These are phyloP conservation scores for Elaeagnus macrophylla DNA, from an alignment of 306 rosid species.

Conservation along the genomic window DNA sequence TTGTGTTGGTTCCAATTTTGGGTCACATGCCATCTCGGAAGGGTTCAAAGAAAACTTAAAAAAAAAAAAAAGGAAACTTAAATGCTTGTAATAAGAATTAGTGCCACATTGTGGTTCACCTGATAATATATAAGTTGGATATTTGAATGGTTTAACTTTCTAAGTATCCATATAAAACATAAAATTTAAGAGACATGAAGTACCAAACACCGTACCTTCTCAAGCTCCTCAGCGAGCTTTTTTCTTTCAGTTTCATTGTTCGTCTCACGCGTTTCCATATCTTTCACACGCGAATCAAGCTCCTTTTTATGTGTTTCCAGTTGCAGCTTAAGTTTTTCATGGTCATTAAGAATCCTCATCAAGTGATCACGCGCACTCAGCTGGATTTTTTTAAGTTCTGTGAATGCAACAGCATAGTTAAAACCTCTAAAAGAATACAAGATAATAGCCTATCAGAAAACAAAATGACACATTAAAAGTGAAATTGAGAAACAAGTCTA, in stretches of 20 bases:
- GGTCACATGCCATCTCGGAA: no score
- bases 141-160: no score
- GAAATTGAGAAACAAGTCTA: neutral
- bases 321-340: conserved; percentile 57
- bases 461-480: neutral
- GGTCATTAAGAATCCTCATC: conserved; percentile 60
- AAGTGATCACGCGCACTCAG: conserved; percentile 67
- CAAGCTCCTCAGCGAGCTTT: conserved; percentile 60
- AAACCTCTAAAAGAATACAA: conserved; percentile 10
- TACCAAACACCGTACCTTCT: conserved; percentile 42
- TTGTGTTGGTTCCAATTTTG: no score
- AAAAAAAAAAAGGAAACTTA: conserved; percentile 19
- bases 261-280: conserved; percentile 69
- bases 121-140: no score
- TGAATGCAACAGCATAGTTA: conserved; percentile 19
- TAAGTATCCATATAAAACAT: neutral
- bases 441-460: conserved; percentile 1
- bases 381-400: conserved; percentile 68
- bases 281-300: conserved; percentile 48
- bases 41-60: no score
- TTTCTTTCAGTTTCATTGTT: conserved; percentile 61
- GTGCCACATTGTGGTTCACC: no score
- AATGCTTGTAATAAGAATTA: neutral
- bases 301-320: conserved; percentile 63
- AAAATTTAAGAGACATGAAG: conserved; percentile 21